Percentiles rank a stretch among this genome's conserved stretches.
These are phyloP conservation scores for Fusarium duplospermum DNA, from an alignment of 2,329 filamentous ascomycete genomes.

Conservation along the genomic window DNA sequence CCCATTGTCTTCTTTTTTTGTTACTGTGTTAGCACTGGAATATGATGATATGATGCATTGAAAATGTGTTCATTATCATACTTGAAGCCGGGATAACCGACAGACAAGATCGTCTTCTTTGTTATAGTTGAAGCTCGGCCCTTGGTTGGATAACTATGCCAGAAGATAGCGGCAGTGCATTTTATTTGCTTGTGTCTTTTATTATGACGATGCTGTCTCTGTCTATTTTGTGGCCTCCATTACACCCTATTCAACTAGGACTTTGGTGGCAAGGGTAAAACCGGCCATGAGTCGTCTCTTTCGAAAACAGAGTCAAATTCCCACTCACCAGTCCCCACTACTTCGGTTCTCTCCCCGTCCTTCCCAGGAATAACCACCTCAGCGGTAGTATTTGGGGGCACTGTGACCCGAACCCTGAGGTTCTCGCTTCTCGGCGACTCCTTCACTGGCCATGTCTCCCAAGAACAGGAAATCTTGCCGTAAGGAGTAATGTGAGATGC, in stretches of 20 bases:
- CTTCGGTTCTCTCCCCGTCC: neutral
- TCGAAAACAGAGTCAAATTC: neutral
- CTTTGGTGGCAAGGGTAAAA: neutral
- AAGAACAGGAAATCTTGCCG: neutral
- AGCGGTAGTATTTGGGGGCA: neutral
- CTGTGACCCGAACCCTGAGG: neutral
- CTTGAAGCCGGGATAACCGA: too few relatives aligned
- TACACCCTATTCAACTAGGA: neutral
- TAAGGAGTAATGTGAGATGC: conserved; percentile 13
- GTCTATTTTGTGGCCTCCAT: too few relatives aligned
- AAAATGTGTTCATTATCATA: too few relatives aligned
- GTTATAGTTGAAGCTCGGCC: too few relatives aligned
- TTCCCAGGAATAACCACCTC: neutral
- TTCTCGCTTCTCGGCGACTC: neutral
- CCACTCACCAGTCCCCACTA: conserved; percentile 6
- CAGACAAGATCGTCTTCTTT: too few relatives aligned
- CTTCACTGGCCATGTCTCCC: neutral
- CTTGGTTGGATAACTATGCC: too few relatives aligned
- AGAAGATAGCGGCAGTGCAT: too few relatives aligned
- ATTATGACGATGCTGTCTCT: too few relatives aligned
- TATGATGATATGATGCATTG: too few relatives aligned
- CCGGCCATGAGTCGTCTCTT: conserved; percentile 8
- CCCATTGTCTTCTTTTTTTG: too few relatives aligned
- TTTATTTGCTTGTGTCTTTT: too few relatives aligned
- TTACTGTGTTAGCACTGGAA: too few relatives aligned